Percentiles rank a stretch among this genome's conserved stretches.
Conservation (phyloP, 176 grass and related monocot genomes). For the Musa troglodytarum region DNA sequence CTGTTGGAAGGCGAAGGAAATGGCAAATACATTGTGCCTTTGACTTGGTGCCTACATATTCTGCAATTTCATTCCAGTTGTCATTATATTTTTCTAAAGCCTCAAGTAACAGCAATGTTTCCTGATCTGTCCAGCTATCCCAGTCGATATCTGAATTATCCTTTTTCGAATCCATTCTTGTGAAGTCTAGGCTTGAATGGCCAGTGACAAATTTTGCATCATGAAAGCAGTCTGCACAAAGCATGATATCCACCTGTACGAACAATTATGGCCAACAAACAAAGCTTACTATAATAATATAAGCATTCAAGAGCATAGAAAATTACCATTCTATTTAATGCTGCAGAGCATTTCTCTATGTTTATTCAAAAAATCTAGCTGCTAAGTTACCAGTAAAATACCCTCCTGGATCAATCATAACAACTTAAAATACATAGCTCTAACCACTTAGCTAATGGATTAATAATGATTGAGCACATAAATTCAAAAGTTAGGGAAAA, state of each 20-base stretch:
- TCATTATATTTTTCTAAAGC: slow-evolving; percentile 79
- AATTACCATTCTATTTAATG: too few relatives aligned
- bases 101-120: slow-evolving; percentile 87
- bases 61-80: slow-evolving; percentile 83
- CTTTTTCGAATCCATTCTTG: slow-evolving; percentile 44
- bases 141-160: slow-evolving; percentile 48
- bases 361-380: too few relatives aligned
- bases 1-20: slow-evolving; percentile 82
- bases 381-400: too few relatives aligned
- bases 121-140: slow-evolving; percentile 75
- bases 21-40: slow-evolving; percentile 96
- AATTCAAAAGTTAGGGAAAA: too few relatives aligned
- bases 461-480: too few relatives aligned
- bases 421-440: too few relatives aligned
- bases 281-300: neutral
- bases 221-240: slow-evolving; percentile 78
- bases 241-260: slow-evolving; percentile 59
- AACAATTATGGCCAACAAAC: neutral
- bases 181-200: slow-evolving; percentile 83
- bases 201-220: slow-evolving; percentile 70
- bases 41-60: slow-evolving; percentile 78
- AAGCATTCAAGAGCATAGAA: slow-evolving; percentile 7
- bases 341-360: too few relatives aligned
- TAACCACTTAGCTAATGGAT: too few relatives aligned
- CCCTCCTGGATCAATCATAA: too few relatives aligned